These are phyloP conservation scores for Verticillium isaacii DNA, from an alignment of 2,329 filamentous ascomycete genomes.

Conservation along the genomic window DNA sequence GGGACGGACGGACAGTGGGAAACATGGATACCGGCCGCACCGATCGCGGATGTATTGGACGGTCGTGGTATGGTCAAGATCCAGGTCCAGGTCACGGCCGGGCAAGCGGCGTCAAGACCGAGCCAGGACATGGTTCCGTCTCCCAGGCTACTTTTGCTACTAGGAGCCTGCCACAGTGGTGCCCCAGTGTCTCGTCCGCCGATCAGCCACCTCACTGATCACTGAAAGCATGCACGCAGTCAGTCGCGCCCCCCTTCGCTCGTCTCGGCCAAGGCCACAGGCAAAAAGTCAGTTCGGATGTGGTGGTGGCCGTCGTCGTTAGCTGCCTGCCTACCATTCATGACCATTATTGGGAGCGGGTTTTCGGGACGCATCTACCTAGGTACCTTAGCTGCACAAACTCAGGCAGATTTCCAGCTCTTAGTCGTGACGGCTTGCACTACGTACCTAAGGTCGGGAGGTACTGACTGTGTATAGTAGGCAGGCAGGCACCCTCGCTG, in stretches of 20 bases:
- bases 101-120: neutral
- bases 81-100: neutral
- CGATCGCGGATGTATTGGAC: neutral
- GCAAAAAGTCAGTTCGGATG: neutral
- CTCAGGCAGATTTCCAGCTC: too few relatives aligned
- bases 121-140: neutral
- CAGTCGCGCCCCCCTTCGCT: neutral
- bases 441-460: too few relatives aligned
- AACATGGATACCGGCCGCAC: neutral
- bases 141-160: neutral
- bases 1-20: neutral
- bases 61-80: neutral
- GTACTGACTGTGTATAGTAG: too few relatives aligned
- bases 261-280: neutral
- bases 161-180: neutral
- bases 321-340: too few relatives aligned
- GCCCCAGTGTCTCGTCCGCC: neutral
- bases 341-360: too few relatives aligned
- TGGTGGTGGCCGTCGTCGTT: too few relatives aligned
- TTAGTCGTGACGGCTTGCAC: too few relatives aligned
- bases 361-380: too few relatives aligned
- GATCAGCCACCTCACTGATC: neutral
- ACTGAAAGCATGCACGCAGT: neutral
- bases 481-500: too few relatives aligned
- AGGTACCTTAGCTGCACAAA: too few relatives aligned